Evolutionary conservation across 352 stramenopile species (phyloP).

Genomic region (Bremia lactucae): DNA sequence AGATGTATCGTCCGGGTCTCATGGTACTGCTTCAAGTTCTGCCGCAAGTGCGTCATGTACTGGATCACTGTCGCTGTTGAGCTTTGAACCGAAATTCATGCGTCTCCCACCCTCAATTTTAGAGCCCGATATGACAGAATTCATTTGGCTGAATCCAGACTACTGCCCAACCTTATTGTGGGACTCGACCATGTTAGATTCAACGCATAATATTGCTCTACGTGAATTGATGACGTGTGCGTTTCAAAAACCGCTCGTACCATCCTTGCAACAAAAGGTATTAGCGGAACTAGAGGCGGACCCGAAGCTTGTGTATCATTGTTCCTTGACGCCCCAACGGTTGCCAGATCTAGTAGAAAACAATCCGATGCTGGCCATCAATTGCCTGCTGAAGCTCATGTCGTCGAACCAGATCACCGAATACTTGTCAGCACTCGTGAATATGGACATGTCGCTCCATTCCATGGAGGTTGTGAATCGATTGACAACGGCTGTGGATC

Average conservation of each 20-base stretch:
- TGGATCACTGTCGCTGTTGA: conserved; percentile 64
- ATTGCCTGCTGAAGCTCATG: conserved; percentile 91
- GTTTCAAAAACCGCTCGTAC: conserved; percentile 83
- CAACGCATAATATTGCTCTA: conserved; percentile 75
- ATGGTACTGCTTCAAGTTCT: conserved; percentile 11
- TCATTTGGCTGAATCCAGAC: conserved; percentile 89
- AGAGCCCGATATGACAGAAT: conserved; percentile 79
- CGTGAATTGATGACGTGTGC: conserved; percentile 86
- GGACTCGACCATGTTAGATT: conserved; percentile 85
- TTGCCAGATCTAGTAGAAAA: conserved; percentile 96
- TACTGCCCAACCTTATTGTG: conserved; percentile 86
- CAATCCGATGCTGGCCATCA: conserved; percentile 96
- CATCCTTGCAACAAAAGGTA: conserved; percentile 84
- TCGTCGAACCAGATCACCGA: conserved; percentile 89
- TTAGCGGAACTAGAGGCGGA: conserved; percentile 83
- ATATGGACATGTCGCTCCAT: conserved; percentile 98
- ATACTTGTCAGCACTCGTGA: conserved; percentile 94
- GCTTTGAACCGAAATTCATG: conserved; percentile 86
- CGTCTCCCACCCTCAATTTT: conserved; percentile 73
- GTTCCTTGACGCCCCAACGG: conserved; percentile 87
- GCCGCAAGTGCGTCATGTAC: conserved; percentile 18
- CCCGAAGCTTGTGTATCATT: conserved; percentile 87
- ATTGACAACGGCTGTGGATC: conserved; percentile 84
- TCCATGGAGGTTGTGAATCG: conserved; percentile 97
- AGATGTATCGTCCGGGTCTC: conserved; percentile 16